These are phyloP conservation scores for Hebeloma cylindrosporum DNA, from an alignment of 768 basidiomycete genomes.

Conservation along the genomic window DNA sequence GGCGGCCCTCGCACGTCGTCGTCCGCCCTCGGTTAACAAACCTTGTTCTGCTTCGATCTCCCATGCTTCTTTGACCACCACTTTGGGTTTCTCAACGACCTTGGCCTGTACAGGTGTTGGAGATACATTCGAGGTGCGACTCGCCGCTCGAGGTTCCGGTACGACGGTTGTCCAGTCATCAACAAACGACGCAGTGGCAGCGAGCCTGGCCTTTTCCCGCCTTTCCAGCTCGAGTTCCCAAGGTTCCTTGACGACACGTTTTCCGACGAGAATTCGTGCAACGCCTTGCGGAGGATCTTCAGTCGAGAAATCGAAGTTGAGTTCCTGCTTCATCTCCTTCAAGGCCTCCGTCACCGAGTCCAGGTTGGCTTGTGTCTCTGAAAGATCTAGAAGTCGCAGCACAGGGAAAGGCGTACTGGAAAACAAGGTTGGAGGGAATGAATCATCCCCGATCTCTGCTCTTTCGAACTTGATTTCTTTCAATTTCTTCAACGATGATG, in stretches of 20 bases:
- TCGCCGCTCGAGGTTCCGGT: constrained; percentile 7
- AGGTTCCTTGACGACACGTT: constrained; percentile 65
- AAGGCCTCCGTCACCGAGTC: constrained; percentile 48
- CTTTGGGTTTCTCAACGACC: no score
- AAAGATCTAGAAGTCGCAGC: constrained; percentile 61
- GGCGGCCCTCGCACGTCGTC: constrained; percentile 59
- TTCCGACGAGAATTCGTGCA: constrained; percentile 62
- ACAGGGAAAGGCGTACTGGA: constrained; percentile 44
- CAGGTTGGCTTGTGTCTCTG: constrained; percentile 58
- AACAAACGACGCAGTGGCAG: constrained; percentile 13
- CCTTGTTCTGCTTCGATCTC: constrained; percentile 79
- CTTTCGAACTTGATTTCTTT: constrained; percentile 57
- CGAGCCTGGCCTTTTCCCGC: constrained; percentile 41
- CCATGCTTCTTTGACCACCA: constrained; percentile 67
- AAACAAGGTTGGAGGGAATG: constrained; percentile 48
- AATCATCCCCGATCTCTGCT: constrained; percentile 59
- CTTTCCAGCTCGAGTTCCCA: constrained; percentile 81
- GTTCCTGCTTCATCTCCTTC: constrained; percentile 44
- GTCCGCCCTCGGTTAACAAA: constrained; percentile 71
- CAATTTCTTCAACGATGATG: constrained; percentile 50
- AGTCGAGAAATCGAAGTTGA: constrained; percentile 54
- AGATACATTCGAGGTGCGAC: constrained; percentile 3
- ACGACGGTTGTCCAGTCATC: no score
- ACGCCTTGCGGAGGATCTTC: constrained; percentile 55
- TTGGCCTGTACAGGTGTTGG: constrained; percentile 11